These are phyloP conservation scores for Trichoderma asperellum DNA, from an alignment of 2,329 filamentous ascomycete species.

Conservation along the genomic window DNA sequence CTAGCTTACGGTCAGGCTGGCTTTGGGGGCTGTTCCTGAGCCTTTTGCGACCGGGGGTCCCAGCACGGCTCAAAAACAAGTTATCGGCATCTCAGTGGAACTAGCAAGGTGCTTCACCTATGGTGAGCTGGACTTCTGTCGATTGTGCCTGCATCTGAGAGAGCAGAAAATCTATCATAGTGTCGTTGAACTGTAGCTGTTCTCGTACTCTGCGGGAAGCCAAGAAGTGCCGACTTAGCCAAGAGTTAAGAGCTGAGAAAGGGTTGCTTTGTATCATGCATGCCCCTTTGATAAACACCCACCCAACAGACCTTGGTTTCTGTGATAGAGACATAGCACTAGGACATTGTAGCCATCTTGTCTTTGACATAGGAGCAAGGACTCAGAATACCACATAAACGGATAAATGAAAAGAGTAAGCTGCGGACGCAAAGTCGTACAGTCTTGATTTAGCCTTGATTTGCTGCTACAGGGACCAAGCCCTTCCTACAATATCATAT, in stretches of 20 bases:
- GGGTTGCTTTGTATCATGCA: neutral
- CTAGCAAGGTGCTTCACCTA: slow-evolving; percentile 10
- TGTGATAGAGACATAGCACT: neutral
- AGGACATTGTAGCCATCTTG: neutral
- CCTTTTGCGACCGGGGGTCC: slow-evolving; percentile 23
- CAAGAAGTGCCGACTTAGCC: neutral
- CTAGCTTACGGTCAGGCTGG: slow-evolving; percentile 17
- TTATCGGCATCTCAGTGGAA: slow-evolving; percentile 17
- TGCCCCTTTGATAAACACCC: neutral
- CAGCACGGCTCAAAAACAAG: slow-evolving; percentile 6
- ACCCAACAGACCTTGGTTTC: neutral
- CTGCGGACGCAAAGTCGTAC: neutral
- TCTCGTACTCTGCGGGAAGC: neutral
- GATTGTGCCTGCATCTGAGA: neutral
- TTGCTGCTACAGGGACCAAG: slow-evolving; percentile 7
- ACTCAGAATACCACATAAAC: neutral
- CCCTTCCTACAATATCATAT: neutral
- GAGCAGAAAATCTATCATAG: neutral
- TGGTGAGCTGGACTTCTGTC: neutral
- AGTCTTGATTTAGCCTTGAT: slow-evolving; percentile 2
- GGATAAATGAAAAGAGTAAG: neutral
- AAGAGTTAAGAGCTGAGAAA: neutral
- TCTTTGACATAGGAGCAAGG: neutral
- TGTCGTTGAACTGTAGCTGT: neutral
- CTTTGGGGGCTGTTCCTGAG: slow-evolving; percentile 18